These are phyloP conservation scores for Globisporangium spinosum DNA, from an alignment of 352 stramenopile species.

Conservation along the genomic window DNA sequence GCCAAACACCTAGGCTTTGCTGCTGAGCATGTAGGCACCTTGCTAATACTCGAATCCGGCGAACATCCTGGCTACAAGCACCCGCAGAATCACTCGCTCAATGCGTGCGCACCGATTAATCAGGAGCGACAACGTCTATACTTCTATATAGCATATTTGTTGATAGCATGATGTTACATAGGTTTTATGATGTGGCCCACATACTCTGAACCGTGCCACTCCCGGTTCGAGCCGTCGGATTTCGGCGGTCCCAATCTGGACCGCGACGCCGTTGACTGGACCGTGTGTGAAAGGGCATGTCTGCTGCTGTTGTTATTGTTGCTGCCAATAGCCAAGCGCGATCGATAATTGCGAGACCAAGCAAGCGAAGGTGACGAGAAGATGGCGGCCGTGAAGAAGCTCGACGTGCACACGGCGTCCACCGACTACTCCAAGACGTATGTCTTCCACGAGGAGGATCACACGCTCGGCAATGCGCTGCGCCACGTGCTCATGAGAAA, in stretches of 20 bases:
- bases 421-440: conserved; percentile 86
- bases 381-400: conserved; percentile 55
- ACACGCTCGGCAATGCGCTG: conserved; percentile 89
- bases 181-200: neutral
- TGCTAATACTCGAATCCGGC: neutral
- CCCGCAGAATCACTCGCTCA: neutral
- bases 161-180: neutral
- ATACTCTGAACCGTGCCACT: neutral
- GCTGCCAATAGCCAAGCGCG: neutral
- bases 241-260: neutral
- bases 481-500: conserved; percentile 92
- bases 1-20: neutral
- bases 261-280: conserved; percentile 11
- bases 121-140: neutral
- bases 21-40: neutral
- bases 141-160: neutral
- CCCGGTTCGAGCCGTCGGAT: neutral
- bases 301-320: neutral
- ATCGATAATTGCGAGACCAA: neutral
- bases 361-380: neutral
- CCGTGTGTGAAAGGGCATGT: conserved; percentile 8
- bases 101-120: neutral
- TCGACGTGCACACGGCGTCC: conserved; percentile 76
- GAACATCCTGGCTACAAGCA: neutral
- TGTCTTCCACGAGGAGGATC: conserved; percentile 87